These are phyloP conservation scores for Helicostylum pulchrum DNA, from an alignment of 192 early-diverging fungal genomes.

Conservation along the genomic window DNA sequence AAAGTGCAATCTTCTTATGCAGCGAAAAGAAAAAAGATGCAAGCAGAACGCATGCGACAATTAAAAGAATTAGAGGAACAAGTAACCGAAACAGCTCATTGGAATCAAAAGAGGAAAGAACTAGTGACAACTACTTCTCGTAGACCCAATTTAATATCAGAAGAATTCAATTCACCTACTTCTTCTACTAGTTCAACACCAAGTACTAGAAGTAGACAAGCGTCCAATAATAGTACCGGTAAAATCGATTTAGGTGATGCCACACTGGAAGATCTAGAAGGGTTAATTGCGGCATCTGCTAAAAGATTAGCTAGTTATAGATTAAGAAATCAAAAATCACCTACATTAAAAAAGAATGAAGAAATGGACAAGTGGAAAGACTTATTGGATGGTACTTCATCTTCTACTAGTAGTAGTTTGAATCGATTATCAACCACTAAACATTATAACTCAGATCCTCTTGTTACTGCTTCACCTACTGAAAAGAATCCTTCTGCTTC, in stretches of 20 bases:
- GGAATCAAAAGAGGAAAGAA: constrained; percentile 9
- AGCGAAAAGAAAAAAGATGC: constrained; percentile 14
- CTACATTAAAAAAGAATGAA: not conserved
- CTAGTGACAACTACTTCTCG: constrained; percentile 6
- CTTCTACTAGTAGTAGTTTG: not conserved
- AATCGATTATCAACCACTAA: not conserved
- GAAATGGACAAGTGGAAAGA: not conserved
- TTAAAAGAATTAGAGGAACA: constrained; percentile 17
- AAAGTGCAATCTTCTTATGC: constrained; percentile 14
- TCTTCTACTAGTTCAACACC: not conserved
- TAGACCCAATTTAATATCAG: not conserved
- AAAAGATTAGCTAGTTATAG: constrained; percentile 23
- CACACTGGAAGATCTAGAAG: constrained; percentile 26
- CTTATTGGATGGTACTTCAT: not conserved
- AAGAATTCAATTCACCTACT: not conserved
- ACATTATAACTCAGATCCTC: not conserved
- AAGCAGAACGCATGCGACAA: constrained; percentile 17
- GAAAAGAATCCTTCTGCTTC: constrained; percentile 11
- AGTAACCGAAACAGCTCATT: constrained; percentile 14
- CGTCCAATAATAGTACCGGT: not conserved
- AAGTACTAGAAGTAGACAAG: not conserved
- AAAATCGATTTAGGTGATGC: constrained; percentile 25
- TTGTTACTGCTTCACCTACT: not conserved
- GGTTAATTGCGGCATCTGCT: constrained; percentile 28
- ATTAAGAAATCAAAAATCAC: constrained; percentile 5